Evolutionary conservation across 331 rosid genomes (phyloP).

Genomic region (Pyracantha coccinea): DNA sequence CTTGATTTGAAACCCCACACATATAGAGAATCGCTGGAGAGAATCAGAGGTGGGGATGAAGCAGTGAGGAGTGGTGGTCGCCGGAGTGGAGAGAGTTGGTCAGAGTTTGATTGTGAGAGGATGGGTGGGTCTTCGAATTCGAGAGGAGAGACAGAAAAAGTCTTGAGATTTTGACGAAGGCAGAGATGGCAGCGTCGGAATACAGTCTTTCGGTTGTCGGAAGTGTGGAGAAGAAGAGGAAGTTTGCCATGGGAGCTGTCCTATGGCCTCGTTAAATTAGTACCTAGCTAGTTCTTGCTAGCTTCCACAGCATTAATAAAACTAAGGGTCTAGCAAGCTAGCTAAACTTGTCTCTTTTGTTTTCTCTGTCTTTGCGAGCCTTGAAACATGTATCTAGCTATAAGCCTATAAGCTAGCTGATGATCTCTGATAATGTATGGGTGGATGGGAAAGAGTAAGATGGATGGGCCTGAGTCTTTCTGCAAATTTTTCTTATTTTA

Average conservation of each 20-base stretch:
- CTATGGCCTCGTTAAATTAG: slow-evolving; percentile 5
- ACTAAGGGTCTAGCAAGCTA: background rate
- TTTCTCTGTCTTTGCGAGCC: background rate
- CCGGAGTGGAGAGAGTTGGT: no score
- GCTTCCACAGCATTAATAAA: background rate
- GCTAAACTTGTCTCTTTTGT: background rate
- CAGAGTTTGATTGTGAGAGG: no score
- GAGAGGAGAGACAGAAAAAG: no score
- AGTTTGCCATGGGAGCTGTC: slow-evolving; percentile 20
- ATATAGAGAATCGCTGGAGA: no score
- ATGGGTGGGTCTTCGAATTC: no score
- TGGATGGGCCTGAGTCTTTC: no score
- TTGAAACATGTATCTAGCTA: background rate
- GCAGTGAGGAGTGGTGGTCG: no score
- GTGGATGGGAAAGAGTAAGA: no score
- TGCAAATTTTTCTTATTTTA: no score
- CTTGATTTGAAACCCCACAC: no score
- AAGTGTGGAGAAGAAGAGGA: slow-evolving; percentile 13
- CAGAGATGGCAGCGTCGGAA: background rate
- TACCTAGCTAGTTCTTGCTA: background rate
- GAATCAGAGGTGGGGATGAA: no score
- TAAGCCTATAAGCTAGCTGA: background rate
- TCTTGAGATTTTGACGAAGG: no score
- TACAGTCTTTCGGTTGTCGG: slow-evolving; percentile 16
- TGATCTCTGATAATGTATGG: background rate